A percentile compares a stretch with the other conserved stretches of the same genome.
phyloP scores from a whole-genome alignment of 139 green algal species.

The Chlamydomonas asymmetrica region DNA sequence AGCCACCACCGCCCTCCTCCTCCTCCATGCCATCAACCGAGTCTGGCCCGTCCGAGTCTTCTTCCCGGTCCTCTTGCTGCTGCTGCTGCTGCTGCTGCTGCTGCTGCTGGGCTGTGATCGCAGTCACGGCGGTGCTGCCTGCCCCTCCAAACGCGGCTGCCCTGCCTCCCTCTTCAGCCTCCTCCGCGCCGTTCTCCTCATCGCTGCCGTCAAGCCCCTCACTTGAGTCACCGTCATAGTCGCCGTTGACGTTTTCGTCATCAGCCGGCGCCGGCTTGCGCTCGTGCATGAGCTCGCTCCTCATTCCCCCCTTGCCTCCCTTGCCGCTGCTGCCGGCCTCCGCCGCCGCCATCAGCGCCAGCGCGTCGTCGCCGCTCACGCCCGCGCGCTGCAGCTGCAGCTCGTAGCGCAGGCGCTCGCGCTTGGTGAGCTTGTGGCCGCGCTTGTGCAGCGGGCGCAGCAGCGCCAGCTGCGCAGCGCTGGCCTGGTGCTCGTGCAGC shows the following conservation, averaged over 20 bases:
- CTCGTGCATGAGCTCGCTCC: neutral
- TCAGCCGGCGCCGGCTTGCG: neutral
- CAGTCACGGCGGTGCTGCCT: neutral
- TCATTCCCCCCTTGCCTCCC: neutral
- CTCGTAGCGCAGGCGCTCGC: conserved; percentile 63
- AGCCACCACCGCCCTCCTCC: neutral
- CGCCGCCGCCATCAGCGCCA: conserved; percentile 2
- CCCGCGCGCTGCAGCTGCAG: conserved; percentile 67
- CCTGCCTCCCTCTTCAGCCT: neutral
- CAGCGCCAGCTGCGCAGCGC: conserved; percentile 35
- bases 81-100: neutral
- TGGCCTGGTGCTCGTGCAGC: conserved; percentile 26
- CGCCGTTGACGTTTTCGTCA: neutral
- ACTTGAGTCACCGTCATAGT: neutral
- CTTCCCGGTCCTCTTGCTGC: no score
- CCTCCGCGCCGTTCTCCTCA: neutral
- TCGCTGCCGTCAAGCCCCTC: neutral
- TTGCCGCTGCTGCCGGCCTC: neutral
- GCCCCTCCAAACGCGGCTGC: neutral
- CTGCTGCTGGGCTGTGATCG: neutral
- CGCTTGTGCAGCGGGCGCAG: conserved; percentile 61
- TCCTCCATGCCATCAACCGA: neutral
- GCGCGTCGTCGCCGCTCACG: neutral
- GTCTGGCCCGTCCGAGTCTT: neutral
- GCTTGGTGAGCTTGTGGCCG: conserved; percentile 73